A percentile compares a stretch with the other conserved stretches of the same genome.
phyloP scores from a whole-genome alignment of 192 early-diverging fungal genomes.

The Linderina pennispora region DNA sequence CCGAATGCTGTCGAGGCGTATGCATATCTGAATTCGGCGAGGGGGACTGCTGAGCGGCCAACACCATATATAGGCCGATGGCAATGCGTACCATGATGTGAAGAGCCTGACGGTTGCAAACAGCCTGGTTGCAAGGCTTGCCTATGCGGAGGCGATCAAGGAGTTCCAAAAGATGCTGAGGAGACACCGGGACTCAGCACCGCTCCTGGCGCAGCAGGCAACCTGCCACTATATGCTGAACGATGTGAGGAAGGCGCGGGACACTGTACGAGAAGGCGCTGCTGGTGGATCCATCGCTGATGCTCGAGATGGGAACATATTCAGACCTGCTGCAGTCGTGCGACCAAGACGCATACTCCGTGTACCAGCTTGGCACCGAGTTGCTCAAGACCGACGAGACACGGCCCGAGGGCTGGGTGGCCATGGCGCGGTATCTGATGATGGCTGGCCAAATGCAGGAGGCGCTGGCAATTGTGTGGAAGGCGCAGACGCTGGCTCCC shows the following conservation, averaged over 20 bases:
- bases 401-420: conserved; percentile 36
- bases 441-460: conserved; percentile 22
- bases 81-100: conserved; percentile 16
- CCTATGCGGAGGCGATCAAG: conserved; percentile 10
- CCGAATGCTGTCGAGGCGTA: conserved; percentile 33
- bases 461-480: conserved; percentile 38
- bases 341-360: conserved; percentile 8
- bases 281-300: conserved; percentile 9
- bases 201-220: conserved; percentile 19
- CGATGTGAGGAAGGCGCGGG: conserved; percentile 4
- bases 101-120: conserved; percentile 11
- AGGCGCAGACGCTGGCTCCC: conserved; percentile 36
- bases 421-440: conserved; percentile 39
- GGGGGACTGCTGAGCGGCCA: not conserved
- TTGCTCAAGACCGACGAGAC: conserved; percentile 26
- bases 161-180: conserved; percentile 14
- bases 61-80: too few relatives aligned
- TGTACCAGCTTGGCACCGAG: conserved; percentile 26
- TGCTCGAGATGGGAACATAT: conserved; percentile 30
- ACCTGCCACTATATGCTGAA: conserved; percentile 30
- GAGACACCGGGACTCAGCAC: conserved; percentile 18
- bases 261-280: conserved; percentile 23
- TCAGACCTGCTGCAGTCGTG: conserved; percentile 15
- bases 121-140: conserved; percentile 16
- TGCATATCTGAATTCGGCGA: conserved; percentile 2